Base-by-base conservation (phyloP, 2,329 filamentous ascomycete genomes). In the Rhynchosporium agropyri region DNA sequence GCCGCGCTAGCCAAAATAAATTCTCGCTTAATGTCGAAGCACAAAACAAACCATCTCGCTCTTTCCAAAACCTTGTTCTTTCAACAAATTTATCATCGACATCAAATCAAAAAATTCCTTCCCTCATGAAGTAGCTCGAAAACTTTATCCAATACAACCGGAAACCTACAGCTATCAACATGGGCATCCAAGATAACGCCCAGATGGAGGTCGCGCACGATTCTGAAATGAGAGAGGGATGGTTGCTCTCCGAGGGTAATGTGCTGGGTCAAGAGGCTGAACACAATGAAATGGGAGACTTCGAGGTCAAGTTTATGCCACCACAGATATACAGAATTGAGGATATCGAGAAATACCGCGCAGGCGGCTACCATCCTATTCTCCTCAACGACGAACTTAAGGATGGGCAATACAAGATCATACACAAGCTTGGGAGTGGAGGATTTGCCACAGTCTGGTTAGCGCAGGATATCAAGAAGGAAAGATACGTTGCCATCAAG, bases 401-500 rank as follows among this genome's bases (percentile, higher is more conserved):
- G 9, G 59, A 76, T 63, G 75, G 73, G 13, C 75, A 76, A 49
- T 83, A 81, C 64, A 71, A 72, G 43, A 68, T 81, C 54, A 64
- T 79, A 33, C 76, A 78, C 62, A 82, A 82, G 69, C 68, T 81
- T 33, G 79, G 79, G n/a, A 76, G 74, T 42, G 79, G 80, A 31
- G 74, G 75, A 0, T 79, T 71, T 65, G 77, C 79, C 4, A 82
- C 77, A 4, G 76, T 80, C 46, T 82, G 78, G 80, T 75, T 81
- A 20, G 78, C 76, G 29, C 68, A 68, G 1, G 74, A 78, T 66
- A 63, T 62, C 1, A 26, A 12, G 0, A 29, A 60, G 1, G 3
- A 51, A 26, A 38, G 33, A 12, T 68, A 69, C 43, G 61, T 65
- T 8, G 63, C 66, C 5, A 15, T 68, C 46, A 67, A 66, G 49